phyloP scores from a whole-genome alignment of 2,329 filamentous ascomycete species.

The Capronia coronata region DNA sequence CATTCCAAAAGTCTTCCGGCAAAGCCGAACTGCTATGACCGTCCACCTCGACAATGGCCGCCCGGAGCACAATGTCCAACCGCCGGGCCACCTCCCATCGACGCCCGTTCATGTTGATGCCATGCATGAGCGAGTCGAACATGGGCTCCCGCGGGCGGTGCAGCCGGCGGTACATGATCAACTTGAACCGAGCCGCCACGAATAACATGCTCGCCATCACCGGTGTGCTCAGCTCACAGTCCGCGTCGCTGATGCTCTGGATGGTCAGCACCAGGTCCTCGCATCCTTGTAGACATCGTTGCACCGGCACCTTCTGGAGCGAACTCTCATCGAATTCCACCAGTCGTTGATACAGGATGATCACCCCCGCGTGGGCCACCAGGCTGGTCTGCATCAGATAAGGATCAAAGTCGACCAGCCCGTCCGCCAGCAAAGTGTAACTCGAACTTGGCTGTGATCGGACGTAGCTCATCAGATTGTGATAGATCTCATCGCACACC shows the following conservation, averaged over 20 bases:
- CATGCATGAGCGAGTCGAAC: slow-evolving; percentile 28
- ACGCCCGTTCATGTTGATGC: slow-evolving; percentile 27
- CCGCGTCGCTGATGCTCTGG: slow-evolving; percentile 25
- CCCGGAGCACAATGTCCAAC: slow-evolving; percentile 25
- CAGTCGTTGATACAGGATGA: slow-evolving; percentile 24
- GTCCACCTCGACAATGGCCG: slow-evolving; percentile 25
- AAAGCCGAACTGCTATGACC: slow-evolving; percentile 6
- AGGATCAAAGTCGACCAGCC: slow-evolving; percentile 26
- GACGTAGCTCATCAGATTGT: slow-evolving; percentile 26
- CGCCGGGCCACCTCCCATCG: slow-evolving; percentile 26
- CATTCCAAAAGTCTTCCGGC: slow-evolving; percentile 14
- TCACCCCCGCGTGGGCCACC: slow-evolving; percentile 22
- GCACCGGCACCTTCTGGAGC: slow-evolving; percentile 14
- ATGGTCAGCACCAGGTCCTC: slow-evolving; percentile 23
- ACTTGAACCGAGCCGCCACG: slow-evolving; percentile 23
- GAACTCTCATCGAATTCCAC: slow-evolving; percentile 13
- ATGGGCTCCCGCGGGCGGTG: slow-evolving; percentile 15
- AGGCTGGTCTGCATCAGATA: slow-evolving; percentile 25
- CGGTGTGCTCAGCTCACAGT: slow-evolving; percentile 26
- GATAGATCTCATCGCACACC: slow-evolving; percentile 27
- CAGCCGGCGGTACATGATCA: slow-evolving; percentile 20
- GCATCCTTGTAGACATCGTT: slow-evolving; percentile 23
- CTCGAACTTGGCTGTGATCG: slow-evolving; percentile 18
- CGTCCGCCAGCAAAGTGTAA: slow-evolving; percentile 27
- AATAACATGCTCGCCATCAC: slow-evolving; percentile 23